Base-by-base conservation (phyloP, 192 early-diverging fungal species). In the Helicostylum pulchrum region DNA sequence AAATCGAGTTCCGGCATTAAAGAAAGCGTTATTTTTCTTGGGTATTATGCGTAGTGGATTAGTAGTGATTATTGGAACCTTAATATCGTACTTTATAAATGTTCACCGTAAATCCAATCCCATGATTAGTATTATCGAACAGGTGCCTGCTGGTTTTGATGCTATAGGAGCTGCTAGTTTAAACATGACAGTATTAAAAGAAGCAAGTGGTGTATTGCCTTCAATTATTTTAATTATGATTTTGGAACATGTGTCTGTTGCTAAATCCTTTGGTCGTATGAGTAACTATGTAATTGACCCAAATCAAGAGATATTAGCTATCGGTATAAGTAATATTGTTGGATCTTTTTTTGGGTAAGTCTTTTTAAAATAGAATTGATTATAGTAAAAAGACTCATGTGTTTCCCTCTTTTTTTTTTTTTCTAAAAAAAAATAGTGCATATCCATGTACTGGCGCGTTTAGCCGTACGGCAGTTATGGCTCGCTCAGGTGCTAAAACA, bases 401-500 rank as follows among this genome's bases (percentile, higher is more conserved):
- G 11, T 36, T 20, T 31, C 31, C 3, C 51, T 17, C 19, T 59
- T 50, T 60, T 10, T 26, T 43, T 67, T 36, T 7, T n/a, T 44
- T 23, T 42, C 34, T 34, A 42, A 23, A 45, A 30, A 42, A 42
- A 7, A 19, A 46, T 74, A 86, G 90, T 78, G 90, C 82, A 6
- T 94, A 89, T 79, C 88, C 94, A 19, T 87, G 90, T 5, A 96
- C 95, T 20, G 95, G 94, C 20, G 94, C 92, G 5, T 96, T 97
- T 78, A 94, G 92, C 11, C 89, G 94, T 60, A 92, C 91, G 0
- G 92, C 93, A 10, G 86, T 96, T 65, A 89, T 93, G 72, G 79
- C 89, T 45, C 79, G 85, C 59, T 89, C 92, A 15, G 94, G 94
- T 1, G 90, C 87, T 4, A 82, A 83, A 61, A 89, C 90, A 3